phyloP scores from a whole-genome alignment of 768 basidiomycete species.

The Auriculariales sp. region DNA sequence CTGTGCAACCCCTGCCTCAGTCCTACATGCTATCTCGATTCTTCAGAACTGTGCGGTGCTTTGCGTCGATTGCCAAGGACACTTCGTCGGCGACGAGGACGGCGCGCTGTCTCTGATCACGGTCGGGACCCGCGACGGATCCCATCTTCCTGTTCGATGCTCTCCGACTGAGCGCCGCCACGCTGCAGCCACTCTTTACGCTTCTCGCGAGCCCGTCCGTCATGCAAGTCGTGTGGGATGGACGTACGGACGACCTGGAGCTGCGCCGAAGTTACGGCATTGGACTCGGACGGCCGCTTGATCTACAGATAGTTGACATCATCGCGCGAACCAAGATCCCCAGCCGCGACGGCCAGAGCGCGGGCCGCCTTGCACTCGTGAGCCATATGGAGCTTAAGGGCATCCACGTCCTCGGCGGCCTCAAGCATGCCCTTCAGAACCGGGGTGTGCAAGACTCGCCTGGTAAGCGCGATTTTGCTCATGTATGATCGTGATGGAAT shows the following conservation, averaged over 20 bases:
- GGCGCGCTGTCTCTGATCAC: not conserved
- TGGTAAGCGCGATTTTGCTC: not conserved
- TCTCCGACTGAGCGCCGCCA: constrained; percentile 10
- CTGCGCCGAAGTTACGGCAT: constrained; percentile 16
- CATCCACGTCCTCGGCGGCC: constrained; percentile 22
- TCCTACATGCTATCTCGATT: no score
- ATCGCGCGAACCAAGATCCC: constrained; percentile 15
- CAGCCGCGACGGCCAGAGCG: constrained; percentile 15
- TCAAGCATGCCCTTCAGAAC: constrained; percentile 20
- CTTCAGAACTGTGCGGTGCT: no score
- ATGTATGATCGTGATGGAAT: not conserved
- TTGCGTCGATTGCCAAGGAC: not conserved
- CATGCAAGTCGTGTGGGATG: constrained; percentile 29
- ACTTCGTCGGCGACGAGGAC: not conserved
- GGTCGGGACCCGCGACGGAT: not conserved
- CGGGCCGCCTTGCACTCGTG: constrained; percentile 8
- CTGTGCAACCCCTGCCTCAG: no score
- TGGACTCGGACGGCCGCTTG: constrained; percentile 18
- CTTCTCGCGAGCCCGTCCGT: constrained; percentile 17
- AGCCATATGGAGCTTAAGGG: constrained; percentile 13
- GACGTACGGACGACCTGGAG: constrained; percentile 26
- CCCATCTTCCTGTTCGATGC: constrained; percentile 23
- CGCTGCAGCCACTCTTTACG: constrained; percentile 14
- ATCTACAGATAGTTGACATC: constrained; percentile 28
- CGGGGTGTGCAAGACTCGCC: constrained; percentile 11